These are phyloP conservation scores for Candida michaelii DNA, from an alignment of 805 yeast genomes.

Conservation along the genomic window DNA sequence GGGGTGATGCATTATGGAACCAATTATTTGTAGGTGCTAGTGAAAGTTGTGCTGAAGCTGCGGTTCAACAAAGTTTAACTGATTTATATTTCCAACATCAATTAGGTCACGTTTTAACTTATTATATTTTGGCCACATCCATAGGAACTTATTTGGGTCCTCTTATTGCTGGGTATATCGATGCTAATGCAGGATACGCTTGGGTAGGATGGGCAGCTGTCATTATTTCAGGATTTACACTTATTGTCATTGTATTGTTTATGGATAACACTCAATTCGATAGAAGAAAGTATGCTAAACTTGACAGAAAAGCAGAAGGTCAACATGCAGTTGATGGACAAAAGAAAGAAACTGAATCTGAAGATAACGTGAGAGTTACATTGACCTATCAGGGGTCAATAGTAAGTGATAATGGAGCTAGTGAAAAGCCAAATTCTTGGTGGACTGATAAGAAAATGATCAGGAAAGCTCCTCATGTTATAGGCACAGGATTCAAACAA, in stretches of 20 bases:
- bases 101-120: slow-evolving; percentile 49
- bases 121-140: slow-evolving; percentile 55
- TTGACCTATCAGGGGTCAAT: slow-evolving; percentile 46
- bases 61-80: slow-evolving; percentile 37
- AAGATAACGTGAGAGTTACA: slow-evolving; percentile 8
- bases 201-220: slow-evolving; percentile 54
- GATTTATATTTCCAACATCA: slow-evolving; percentile 43
- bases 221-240: slow-evolving; percentile 44
- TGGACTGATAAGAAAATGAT: slow-evolving; percentile 33
- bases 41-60: slow-evolving; percentile 45
- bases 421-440: slow-evolving; percentile 25
- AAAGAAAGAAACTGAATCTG: slow-evolving; percentile 9
- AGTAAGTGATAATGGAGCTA: slow-evolving; percentile 23
- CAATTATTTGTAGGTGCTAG: slow-evolving; percentile 44
- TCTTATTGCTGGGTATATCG: slow-evolving; percentile 57
- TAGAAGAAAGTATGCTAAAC: slow-evolving; percentile 22
- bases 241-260: slow-evolving; percentile 40
- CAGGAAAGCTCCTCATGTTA: slow-evolving; percentile 34
- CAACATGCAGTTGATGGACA: not conserved
- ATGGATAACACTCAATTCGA: slow-evolving; percentile 59
- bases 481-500: slow-evolving; percentile 41
- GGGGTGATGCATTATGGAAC: slow-evolving; percentile 46
- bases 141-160: slow-evolving; percentile 59
- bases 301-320: slow-evolving; percentile 1
- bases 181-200: slow-evolving; percentile 49